Evolutionary conservation across 192 early-diverging fungal species (phyloP), one percentile per base, ranked within the genome.

Genomic region (Rhizophagus clarus): DNA sequence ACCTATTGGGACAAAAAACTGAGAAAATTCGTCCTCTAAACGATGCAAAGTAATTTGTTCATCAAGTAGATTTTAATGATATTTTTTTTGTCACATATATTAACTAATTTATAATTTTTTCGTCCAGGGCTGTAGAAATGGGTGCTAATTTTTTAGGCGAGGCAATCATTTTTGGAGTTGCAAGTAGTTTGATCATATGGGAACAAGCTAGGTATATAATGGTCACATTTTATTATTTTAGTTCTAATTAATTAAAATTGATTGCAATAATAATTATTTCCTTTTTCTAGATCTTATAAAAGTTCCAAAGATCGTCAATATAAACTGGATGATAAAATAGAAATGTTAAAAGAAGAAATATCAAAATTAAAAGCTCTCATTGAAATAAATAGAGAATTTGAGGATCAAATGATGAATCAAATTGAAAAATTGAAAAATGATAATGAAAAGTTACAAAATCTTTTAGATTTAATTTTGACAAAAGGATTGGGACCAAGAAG

Each of bases 141-240:
- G 94, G 94, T 10, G 94, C 94, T 31, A 94, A 95, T 83, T 95
- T 95, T 79, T 73, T 95, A 29, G 89, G 93, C 64, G 94, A 95
- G 69, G 85, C 91, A 4, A 89, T 95, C 74, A 91, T 95, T 60
- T 95, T 95, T 83, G 81, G 89, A 7, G 93, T 95, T 20, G 94
- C 94, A 9, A 89, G 87, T n/a, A 85, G 88, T 34, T 81, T 95
- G 0, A 93, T 95, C 64, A 83, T 94, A 45, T 85, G 89, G 15
- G 94, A 95, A 81, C 91, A 89, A 69, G 81, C 89, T 66, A 91
- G 93, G 87, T 91, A 90, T 61, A 80, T 76, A 61, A 73, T 81
- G 79, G 61, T 63, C 83, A 37, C 79, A 84, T 32, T 10, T 80
- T 84, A 45, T 76, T n/a, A 15, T 68, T 72, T 51, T 78, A 11